Base-by-base conservation (phyloP, 2,329 filamentous ascomycete genomes). In the Aspergillus ochraceus region DNA sequence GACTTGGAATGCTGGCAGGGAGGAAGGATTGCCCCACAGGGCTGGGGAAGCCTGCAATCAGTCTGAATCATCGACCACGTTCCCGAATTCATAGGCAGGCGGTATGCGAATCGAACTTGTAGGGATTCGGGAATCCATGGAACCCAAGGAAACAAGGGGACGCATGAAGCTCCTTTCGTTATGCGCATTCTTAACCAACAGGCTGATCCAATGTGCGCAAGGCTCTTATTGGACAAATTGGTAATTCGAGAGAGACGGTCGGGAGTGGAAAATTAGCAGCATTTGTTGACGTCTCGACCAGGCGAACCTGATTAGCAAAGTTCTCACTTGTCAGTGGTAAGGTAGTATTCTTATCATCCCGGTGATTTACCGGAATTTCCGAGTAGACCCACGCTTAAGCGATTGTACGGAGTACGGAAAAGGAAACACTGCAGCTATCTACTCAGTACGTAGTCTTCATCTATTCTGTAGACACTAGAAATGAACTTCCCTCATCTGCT, bases 21-120 rank as follows among this genome's bases (percentile, higher is more conserved):
- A 54, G 29, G 24, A 36, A 30, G 19, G n/a, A 6, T 14, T 22
- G 52, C 52, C 52, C 52, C 52, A 54, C 52, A 54, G 52, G 52
- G 52, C 52, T 54, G 52, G 29, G 36, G 6, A 29, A 42, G 14
- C 19, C 20, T 54, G 52, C 32, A 42, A 39, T 19, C 12, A 53
- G 9, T 26, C 32, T 42, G 30, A 22, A 20, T 42, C 36, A n/a
- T 36, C 10, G 10, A 36, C 32, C 32, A 36, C 32, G 32, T 36
- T 36, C 32, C 32, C 32, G 10, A 36, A 4, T 36, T 36, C 32
- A 36, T 36, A 36, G 32, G 32, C 32, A 36, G 26, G 36, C 14
- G 36, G 36, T n/a, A 42, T 42, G 36, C 14, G 36, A 42, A 6
- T 42, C 20, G 49, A 19, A 32, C 50, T 14, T 36, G 32, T 36